Evolutionary conservation across 345 rosid genomes (phyloP).

Genomic region (sweet orange (Citrus sinensis)): DVS_A1.0 CM039164.1:25304501-25305000

Average conservation of each 20-base stretch:
- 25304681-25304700: conserved; percentile 49
- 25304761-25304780: conserved; percentile 39
- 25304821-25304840: conserved; percentile 56
- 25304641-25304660: conserved; percentile 53
- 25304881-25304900: conserved; percentile 46
- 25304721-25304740: conserved; percentile 34
- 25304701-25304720: conserved; percentile 48
- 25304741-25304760: neutral
- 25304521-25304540: too few species aligned
- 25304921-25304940: conserved; percentile 14
- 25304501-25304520: neutral
- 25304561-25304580: neutral
- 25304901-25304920: conserved; percentile 48
- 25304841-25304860: conserved; percentile 49
- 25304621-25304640: neutral
- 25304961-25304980: conserved; percentile 46
- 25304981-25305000: conserved; percentile 43
- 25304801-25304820: conserved; percentile 39
- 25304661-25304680: conserved; percentile 49
- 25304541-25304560: too few species aligned
- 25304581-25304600: neutral
- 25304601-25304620: neutral
- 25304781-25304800: conserved; percentile 41
- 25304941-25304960: conserved; percentile 36
- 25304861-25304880: conserved; percentile 57